Evolutionary conservation across 2,329 filamentous ascomycete genomes (phyloP).

Genomic region (Colletotrichum shisoi): DNA sequence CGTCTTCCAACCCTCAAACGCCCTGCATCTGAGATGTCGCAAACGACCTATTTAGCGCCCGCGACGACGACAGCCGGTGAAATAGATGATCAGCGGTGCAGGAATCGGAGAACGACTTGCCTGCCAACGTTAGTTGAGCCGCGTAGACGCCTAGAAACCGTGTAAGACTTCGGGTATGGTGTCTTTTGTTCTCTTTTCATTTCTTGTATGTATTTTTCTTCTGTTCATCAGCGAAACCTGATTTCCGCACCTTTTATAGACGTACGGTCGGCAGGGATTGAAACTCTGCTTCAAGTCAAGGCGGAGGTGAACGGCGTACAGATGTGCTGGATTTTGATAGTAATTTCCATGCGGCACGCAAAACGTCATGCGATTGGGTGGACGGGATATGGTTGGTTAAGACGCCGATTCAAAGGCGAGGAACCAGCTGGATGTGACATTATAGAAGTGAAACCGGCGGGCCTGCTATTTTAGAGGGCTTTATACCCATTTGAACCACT

Average conservation of each 20-base stretch:
- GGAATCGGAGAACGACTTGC: conserved; percentile 52
- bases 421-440: neutral
- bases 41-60: conserved; percentile 57
- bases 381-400: no score
- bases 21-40: conserved; percentile 61
- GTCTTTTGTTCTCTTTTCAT: no score
- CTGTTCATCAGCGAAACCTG: neutral
- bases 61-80: conserved; percentile 45
- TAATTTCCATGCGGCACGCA: no score
- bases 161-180: conserved; percentile 43
- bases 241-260: conserved; percentile 8
- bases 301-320: neutral
- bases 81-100: conserved; percentile 48
- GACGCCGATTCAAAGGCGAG: no score
- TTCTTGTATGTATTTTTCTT: neutral
- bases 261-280: neutral
- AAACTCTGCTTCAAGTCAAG: neutral
- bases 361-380: neutral
- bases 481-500: conserved; percentile 28
- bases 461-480: neutral
- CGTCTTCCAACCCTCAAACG: conserved; percentile 57
- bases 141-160: conserved; percentile 51
- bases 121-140: conserved; percentile 52
- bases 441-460: conserved; percentile 7
- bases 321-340: neutral